phyloP scores from a whole-genome alignment of 2,329 filamentous ascomycete species.

The Cercospora citrullina region DNA sequence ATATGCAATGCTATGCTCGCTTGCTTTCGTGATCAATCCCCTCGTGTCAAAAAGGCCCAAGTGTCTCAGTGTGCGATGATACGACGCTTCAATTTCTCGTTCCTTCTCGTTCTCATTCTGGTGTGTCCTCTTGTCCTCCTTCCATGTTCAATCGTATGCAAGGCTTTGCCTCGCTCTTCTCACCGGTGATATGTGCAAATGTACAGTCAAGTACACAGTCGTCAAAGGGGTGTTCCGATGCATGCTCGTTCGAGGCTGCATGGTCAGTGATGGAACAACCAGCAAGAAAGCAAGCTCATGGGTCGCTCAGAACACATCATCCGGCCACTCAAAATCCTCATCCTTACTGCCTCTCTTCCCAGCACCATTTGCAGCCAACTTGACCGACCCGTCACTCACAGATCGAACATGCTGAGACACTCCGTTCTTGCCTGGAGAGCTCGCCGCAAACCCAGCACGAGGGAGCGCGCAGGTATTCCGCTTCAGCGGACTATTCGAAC shows the following conservation, averaged over 20 bases:
- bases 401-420: not conserved
- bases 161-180: not conserved
- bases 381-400: conserved; percentile 22
- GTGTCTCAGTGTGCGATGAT: not conserved
- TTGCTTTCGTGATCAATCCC: not conserved
- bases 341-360: conserved; percentile 12
- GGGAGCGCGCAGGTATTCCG: conserved; percentile 22
- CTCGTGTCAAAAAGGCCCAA: not conserved
- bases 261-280: not conserved
- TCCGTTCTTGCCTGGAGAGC: conserved; percentile 23
- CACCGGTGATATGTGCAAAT: not conserved
- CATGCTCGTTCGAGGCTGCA: not conserved
- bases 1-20: not conserved
- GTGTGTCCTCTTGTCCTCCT: not conserved
- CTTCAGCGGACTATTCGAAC: conserved; percentile 32
- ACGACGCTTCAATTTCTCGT: not conserved
- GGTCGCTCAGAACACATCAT: conserved; percentile 17
- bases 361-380: not conserved
- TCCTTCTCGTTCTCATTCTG: not conserved
- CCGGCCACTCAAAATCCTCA: conserved; percentile 19
- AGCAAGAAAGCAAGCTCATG: not conserved
- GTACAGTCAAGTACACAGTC: not conserved
- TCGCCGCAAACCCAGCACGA: conserved; percentile 23
- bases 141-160: not conserved
- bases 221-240: not conserved